Evolutionary conservation across 352 stramenopile species (phyloP).

Genomic region (Globisporangium cystogenes): DNA sequence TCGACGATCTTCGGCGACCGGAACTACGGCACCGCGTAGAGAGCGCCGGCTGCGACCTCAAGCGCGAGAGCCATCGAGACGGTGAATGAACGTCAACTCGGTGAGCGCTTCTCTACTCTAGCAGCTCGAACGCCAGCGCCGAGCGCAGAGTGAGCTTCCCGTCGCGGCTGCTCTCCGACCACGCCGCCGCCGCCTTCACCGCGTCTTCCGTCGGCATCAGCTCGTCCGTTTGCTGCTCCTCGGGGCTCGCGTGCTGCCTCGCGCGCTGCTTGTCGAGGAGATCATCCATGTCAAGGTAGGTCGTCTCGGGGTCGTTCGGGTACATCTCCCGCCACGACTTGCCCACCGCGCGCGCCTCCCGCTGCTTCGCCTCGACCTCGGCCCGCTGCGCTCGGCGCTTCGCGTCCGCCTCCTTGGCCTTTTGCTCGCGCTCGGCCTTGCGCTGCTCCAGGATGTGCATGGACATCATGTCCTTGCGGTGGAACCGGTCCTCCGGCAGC

Average conservation of each 20-base stretch:
- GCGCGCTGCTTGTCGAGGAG: slow-evolving; percentile 48
- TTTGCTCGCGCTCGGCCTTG: slow-evolving; percentile 49
- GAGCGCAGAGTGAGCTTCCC: slow-evolving; percentile 38
- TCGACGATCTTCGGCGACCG: slow-evolving; percentile 97
- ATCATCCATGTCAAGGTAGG: slow-evolving; percentile 71
- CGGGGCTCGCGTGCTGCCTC: slow-evolving; percentile 17
- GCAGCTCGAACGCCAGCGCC: slow-evolving; percentile 62
- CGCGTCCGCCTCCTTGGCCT: slow-evolving; percentile 43
- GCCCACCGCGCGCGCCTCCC: slow-evolving; percentile 38
- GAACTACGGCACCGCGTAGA: slow-evolving; percentile 69
- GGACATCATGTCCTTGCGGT: slow-evolving; percentile 81
- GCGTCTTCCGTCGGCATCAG: slow-evolving; percentile 39
- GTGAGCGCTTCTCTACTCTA: slow-evolving; percentile 19
- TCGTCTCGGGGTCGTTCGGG: slow-evolving; percentile 66
- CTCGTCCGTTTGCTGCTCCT: slow-evolving; percentile 7
- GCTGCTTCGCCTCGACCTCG: slow-evolving; percentile 51
- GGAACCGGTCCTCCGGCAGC: slow-evolving; percentile 72
- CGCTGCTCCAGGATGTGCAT: slow-evolving; percentile 83
- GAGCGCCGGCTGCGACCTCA: background rate
- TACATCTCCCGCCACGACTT: slow-evolving; percentile 83
- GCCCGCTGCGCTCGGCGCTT: slow-evolving; percentile 38
- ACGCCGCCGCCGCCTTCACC: slow-evolving; percentile 34
- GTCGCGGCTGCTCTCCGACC: slow-evolving; percentile 34
- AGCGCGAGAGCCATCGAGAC: too few relatives aligned
- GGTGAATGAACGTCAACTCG: background rate